Conservation (phyloP, 305 asterid species). For the Solanum hybrid region DNA sequence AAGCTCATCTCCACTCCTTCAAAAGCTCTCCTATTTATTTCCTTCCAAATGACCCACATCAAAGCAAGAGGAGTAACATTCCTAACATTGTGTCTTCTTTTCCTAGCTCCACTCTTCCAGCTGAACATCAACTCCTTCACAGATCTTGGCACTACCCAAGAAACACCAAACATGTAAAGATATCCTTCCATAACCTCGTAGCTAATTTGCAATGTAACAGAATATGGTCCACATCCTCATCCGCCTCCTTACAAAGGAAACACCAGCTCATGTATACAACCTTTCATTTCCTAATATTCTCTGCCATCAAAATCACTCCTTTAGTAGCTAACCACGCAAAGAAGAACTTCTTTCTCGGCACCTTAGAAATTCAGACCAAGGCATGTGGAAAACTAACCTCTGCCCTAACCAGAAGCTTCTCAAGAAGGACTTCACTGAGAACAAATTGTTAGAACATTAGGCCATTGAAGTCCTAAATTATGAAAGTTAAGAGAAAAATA, state of each 20-base stretch:
- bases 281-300: background rate
- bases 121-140: background rate
- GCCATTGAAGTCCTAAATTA: background rate
- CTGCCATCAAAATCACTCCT: background rate
- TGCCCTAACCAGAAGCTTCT: background rate
- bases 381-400: background rate
- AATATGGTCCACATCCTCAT: background rate
- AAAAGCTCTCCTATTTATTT: background rate
- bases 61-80: background rate
- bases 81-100: background rate
- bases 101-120: background rate
- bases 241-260: background rate
- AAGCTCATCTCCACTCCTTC: background rate
- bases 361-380: background rate
- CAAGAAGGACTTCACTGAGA: background rate
- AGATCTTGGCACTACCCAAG: background rate
- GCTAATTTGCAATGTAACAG: background rate
- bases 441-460: background rate
- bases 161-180: background rate
- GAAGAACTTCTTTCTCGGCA: background rate
- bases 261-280: background rate
- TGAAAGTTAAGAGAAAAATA: background rate
- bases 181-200: background rate
- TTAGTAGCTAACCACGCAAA: background rate
- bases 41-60: background rate